These are phyloP conservation scores for Cyclotella cryptica DNA, from an alignment of 108 stramenopile genomes.

Conservation along the genomic window DNA sequence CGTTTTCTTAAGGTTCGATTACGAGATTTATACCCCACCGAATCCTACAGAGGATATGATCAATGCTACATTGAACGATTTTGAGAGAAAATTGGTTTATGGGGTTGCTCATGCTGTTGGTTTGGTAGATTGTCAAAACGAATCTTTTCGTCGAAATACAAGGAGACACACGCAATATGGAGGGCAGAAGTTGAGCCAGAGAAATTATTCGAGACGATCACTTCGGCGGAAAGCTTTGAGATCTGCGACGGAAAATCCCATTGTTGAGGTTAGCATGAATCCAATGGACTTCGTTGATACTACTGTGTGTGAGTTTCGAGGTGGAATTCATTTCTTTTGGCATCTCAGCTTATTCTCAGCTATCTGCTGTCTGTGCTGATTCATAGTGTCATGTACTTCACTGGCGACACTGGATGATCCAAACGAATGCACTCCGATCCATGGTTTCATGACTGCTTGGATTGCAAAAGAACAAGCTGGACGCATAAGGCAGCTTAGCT, in stretches of 20 bases:
- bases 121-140: slow-evolving; percentile 18
- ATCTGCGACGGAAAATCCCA: neutral
- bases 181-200: neutral
- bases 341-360: neutral
- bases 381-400: slow-evolving; percentile 13
- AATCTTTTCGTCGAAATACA: neutral
- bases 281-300: slow-evolving; percentile 23
- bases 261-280: slow-evolving; percentile 22
- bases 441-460: slow-evolving; percentile 30
- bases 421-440: slow-evolving; percentile 12
- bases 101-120: slow-evolving; percentile 24
- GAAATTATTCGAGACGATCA: neutral
- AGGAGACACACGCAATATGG: too few relatives aligned
- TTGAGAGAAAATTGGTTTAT: slow-evolving; percentile 15
- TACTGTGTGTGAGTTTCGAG: slow-evolving; percentile 13
- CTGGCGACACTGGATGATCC: neutral
- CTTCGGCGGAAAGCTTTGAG: neutral
- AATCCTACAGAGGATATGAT: neutral
- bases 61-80: neutral
- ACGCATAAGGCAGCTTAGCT: slow-evolving; percentile 8
- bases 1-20: slow-evolving; percentile 11
- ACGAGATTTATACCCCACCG: slow-evolving; percentile 21
- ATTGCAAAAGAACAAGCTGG: neutral
- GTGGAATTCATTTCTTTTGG: neutral
- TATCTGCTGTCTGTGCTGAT: too few relatives aligned